Evolutionary conservation across 75 land plant species (phyloP).

Genomic region (Cryptomeria japonica): DNA sequence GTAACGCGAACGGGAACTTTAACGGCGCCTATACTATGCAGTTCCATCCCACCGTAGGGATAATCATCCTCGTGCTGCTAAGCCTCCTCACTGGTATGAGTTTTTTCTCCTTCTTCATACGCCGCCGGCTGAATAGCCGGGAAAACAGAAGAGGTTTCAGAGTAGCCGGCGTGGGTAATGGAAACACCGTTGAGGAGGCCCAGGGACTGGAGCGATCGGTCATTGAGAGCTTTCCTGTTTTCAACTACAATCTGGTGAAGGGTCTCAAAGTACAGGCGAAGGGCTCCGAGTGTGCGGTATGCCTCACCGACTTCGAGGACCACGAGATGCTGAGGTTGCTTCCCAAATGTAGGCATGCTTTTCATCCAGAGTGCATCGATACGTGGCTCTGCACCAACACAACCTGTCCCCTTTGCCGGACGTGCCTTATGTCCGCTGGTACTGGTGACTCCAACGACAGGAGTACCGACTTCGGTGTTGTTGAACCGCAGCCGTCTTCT

Average conservation of each 20-base stretch:
- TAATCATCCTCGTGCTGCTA: constrained; percentile 24
- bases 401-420: constrained; percentile 38
- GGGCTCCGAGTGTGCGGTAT: constrained; percentile 31
- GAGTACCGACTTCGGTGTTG: neutral
- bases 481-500: neutral
- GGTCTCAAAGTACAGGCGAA: neutral
- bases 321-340: constrained; percentile 15
- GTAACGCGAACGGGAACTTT: too few species aligned
- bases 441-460: too few species aligned
- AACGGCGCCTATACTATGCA: neutral
- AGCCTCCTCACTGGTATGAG: constrained; percentile 15
- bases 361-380: constrained; percentile 33
- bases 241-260: neutral
- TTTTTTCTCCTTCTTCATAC: constrained; percentile 18
- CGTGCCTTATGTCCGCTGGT: neutral
- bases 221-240: constrained; percentile 11
- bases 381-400: constrained; percentile 33
- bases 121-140: constrained; percentile 8
- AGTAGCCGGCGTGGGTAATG: neutral
- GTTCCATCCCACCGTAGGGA: constrained; percentile 25
- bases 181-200: neutral
- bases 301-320: constrained; percentile 34
- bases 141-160: neutral
- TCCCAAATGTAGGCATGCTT: too few species aligned
- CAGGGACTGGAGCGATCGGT: constrained; percentile 11